A percentile compares a stretch with the other conserved stretches of the same genome.
These are phyloP conservation scores for Penicillium cinerascens DNA, from an alignment of 495 filamentous ascomycete species.

Conservation along the genomic window DNA sequence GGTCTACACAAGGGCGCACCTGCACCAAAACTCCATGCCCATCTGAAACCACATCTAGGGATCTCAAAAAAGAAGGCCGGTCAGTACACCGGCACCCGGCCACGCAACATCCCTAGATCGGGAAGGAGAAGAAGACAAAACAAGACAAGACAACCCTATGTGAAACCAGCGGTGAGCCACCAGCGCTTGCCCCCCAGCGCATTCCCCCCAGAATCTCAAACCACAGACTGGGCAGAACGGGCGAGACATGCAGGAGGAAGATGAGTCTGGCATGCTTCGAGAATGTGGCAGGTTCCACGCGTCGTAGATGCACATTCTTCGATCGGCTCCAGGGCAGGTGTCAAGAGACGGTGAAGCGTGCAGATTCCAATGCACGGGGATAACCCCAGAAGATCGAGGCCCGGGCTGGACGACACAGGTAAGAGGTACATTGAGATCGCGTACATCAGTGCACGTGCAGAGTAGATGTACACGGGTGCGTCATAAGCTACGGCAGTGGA, in stretches of 20 bases:
- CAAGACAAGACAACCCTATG: not conserved
- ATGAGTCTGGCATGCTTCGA: slow-evolving; percentile 18
- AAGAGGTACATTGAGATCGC: not conserved
- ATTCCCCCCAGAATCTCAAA: not conserved
- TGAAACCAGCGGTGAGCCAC: slow-evolving; percentile 12
- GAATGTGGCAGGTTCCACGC: slow-evolving; percentile 18
- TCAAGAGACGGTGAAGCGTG: not conserved
- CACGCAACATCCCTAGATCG: slow-evolving; percentile 9
- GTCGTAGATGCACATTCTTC: slow-evolving; percentile 11
- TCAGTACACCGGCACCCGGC: no score
- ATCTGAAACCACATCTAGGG: not conserved
- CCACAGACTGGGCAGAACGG: not conserved
- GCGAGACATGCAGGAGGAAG: not conserved
- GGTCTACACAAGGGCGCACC: slow-evolving; percentile 9
- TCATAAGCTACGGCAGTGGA: not conserved
- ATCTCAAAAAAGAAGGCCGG: not conserved
- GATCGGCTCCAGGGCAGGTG: slow-evolving; percentile 3
- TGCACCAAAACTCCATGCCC: slow-evolving; percentile 1
- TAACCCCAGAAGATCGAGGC: not conserved
- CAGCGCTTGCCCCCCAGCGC: not conserved
- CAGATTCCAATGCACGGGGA: not conserved
- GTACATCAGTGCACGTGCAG: not conserved
- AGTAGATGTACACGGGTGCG: no score
- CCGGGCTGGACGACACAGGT: not conserved
- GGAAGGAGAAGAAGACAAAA: not conserved